phyloP scores from a whole-genome alignment of 2,329 filamentous ascomycete genomes.

The Fusarium buharicum region DNA sequence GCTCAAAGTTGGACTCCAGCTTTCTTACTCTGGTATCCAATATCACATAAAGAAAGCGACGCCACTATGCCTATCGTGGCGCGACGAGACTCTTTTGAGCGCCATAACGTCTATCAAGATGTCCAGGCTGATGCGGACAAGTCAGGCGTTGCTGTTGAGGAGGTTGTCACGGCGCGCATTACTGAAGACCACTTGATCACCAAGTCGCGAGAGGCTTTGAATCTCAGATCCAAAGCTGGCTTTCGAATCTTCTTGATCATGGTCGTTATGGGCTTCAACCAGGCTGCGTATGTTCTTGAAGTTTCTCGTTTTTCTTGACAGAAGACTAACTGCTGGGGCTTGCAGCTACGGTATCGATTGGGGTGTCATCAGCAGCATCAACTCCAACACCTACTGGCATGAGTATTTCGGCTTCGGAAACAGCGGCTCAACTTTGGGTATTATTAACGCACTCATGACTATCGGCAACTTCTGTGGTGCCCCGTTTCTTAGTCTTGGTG shows the following conservation, averaged over 20 bases:
- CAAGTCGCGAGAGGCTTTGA: slow-evolving; percentile 31
- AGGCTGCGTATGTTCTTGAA: slow-evolving; percentile 15
- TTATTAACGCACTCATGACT: slow-evolving; percentile 42
- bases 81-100: slow-evolving; percentile 12
- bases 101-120: slow-evolving; percentile 30
- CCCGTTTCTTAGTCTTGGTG: slow-evolving; percentile 33
- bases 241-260: slow-evolving; percentile 36
- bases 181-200: slow-evolving; percentile 37
- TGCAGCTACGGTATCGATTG: slow-evolving; percentile 41
- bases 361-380: slow-evolving; percentile 42
- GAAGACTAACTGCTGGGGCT: background rate
- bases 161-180: slow-evolving; percentile 37
- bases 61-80: background rate
- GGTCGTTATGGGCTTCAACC: slow-evolving; percentile 28
- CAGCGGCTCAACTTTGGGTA: slow-evolving; percentile 32
- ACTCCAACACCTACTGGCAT: slow-evolving; percentile 39
- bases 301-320: no score
- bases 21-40: background rate
- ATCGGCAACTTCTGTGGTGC: slow-evolving; percentile 41
- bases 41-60: background rate
- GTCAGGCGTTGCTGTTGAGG: slow-evolving; percentile 34
- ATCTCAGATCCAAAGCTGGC: slow-evolving; percentile 32
- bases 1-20: background rate
- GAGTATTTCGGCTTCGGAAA: slow-evolving; percentile 38
- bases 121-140: slow-evolving; percentile 35